Base-by-base conservation (phyloP, 176 grass and related monocot species). In the Cymbopogon citratus region DNA sequence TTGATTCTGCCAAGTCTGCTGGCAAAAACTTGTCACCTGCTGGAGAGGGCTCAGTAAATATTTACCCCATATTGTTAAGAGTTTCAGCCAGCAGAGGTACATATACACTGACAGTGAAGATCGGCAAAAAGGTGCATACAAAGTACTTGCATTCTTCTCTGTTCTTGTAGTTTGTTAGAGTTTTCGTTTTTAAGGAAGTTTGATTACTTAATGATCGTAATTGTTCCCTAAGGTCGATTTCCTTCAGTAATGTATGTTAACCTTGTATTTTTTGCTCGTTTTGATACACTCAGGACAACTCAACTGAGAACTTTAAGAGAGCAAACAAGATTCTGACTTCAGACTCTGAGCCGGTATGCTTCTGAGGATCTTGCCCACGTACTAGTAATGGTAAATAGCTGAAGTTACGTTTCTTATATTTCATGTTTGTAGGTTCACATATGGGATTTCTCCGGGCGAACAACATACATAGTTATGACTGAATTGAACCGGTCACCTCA, bases 391-490 rank as follows among this genome's bases (percentile, higher is more conserved):
- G 71, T 31, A 26, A 23, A 59, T 9, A 73, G 23, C 74, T 49
- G 38, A 44, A 75, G 24, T 61, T 57, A 23, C 75, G 78, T 45
- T 82, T 25, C 34, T 71, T 78, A 75, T 19, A 67, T 67, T 75
- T 61, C 62, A 48, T 88, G 49, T 35, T 59, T 80, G 81, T 84
- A 99, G 96, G 89, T 99, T 80, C 85, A 75, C 51, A 93, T 99
- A 76, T 99, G 96, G 96, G 96, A 99, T 87, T 99, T 95, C 48
- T 95, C 96, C 67, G 92, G 89, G 60, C 82, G 84, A 75, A 98
- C 90, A 83, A 94, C 92, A 75, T 88, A 91, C 54, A 87, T 95
- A 86, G 80, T 98, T 71, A 95, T 98, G 92, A 92, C 93, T 59
- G 92, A 89, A 34, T 88, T 87, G 96, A 95, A 95, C 64, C 78